These are phyloP conservation scores for Neurospora sp. DNA, from an alignment of 495 filamentous ascomycete genomes.

Conservation along the genomic window DNA sequence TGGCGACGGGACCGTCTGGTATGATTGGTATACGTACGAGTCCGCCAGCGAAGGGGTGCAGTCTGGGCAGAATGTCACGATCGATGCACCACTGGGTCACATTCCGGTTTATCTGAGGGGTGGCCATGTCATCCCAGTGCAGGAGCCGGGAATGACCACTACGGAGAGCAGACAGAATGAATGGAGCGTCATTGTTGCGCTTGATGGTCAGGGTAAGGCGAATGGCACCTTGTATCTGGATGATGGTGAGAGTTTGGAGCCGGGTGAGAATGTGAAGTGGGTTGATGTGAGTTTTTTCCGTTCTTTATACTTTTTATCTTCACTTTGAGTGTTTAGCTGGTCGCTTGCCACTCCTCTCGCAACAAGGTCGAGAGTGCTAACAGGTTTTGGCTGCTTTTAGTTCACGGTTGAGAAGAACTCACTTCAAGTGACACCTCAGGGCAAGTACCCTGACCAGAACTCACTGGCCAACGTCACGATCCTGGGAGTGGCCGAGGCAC, in stretches of 20 bases:
- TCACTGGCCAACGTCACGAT: constrained; percentile 56
- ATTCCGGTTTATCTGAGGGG: constrained; percentile 72
- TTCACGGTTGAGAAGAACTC: constrained; percentile 40
- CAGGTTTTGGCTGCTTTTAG: constrained; percentile 9
- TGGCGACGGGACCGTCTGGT: constrained; percentile 50
- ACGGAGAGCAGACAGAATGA: constrained; percentile 52
- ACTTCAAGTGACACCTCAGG: constrained; percentile 38
- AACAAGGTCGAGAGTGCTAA: not conserved
- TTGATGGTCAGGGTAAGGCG: constrained; percentile 47
- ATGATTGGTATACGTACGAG: constrained; percentile 67
- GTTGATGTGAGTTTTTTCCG: constrained; percentile 37
- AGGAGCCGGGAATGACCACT: constrained; percentile 63
- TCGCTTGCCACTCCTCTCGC: not conserved
- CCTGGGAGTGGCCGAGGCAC: constrained; percentile 43
- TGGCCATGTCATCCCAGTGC: constrained; percentile 57
- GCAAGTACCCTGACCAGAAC: constrained; percentile 51
- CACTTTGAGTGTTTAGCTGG: too few relatives aligned
- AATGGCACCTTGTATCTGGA: constrained; percentile 67
- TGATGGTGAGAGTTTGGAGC: constrained; percentile 66
- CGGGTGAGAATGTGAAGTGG: constrained; percentile 39
- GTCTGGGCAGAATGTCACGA: constrained; percentile 57
- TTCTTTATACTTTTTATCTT: not conserved
- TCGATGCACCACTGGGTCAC: constrained; percentile 65
- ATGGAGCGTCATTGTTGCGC: constrained; percentile 59
- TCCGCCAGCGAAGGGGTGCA: constrained; percentile 38